phyloP scores from a whole-genome alignment of 75 land plant species.

The Sequoiadendron giganteum region DNA sequence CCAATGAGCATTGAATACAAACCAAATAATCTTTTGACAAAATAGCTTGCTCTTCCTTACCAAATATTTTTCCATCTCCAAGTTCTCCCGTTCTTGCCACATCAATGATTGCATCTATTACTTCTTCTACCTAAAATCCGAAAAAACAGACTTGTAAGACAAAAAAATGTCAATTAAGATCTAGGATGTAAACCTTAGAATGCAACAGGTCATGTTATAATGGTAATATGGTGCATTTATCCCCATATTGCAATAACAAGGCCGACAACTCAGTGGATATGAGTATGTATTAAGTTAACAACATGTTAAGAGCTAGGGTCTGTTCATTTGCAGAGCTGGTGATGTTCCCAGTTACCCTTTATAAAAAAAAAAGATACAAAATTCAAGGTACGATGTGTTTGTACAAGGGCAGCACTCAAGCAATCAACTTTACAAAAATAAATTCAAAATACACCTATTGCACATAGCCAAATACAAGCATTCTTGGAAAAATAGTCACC shows the following conservation, averaged over 20 bases:
- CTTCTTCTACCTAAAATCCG: constrained; percentile 66
- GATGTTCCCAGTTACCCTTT: neutral
- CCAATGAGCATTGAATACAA: neutral
- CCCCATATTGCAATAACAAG: neutral
- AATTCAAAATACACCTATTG: neutral
- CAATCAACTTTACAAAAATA: neutral
- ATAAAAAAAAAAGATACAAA: no score
- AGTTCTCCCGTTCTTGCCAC: constrained; percentile 92
- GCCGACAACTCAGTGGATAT: neutral
- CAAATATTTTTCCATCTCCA: constrained; percentile 93
- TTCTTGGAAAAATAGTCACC: constrained; percentile 31
- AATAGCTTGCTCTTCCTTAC: constrained; percentile 34
- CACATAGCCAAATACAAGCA: neutral
- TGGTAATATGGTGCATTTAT: no score
- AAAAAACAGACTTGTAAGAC: neutral
- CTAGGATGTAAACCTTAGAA: neutral
- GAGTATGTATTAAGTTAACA: no score
- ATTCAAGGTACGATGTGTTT: neutral
- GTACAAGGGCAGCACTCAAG: neutral
- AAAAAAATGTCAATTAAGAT: neutral
- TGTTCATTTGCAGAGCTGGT: no score
- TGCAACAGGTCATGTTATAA: no score
- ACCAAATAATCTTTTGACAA: neutral
- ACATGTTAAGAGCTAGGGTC: no score
- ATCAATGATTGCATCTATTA: constrained; percentile 75